phyloP scores from a whole-genome alignment of 208 protist species.

The Strigomonas culicis region DNA sequence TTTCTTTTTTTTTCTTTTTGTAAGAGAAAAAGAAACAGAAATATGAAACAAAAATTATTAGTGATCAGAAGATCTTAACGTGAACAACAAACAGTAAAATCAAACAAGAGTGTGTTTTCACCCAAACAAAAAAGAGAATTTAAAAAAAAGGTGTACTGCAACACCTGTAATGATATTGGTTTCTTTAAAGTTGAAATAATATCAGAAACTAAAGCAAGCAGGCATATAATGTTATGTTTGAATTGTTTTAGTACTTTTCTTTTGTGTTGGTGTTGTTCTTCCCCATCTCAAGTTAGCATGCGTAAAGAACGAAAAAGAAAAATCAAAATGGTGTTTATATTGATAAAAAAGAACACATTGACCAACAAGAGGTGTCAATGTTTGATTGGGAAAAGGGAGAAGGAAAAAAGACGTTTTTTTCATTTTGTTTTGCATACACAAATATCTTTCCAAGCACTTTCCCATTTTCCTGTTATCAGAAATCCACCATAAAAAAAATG shows the following conservation, averaged over 20 bases:
- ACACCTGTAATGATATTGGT: not conserved
- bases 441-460: too few relatives aligned
- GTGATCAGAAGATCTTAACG: too few relatives aligned
- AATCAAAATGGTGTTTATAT: not conserved
- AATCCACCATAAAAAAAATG: too few relatives aligned
- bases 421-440: too few relatives aligned
- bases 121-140: not conserved
- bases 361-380: not conserved
- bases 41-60: not conserved
- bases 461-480: too few relatives aligned
- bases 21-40: not conserved
- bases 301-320: not conserved
- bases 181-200: too few relatives aligned
- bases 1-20: constrained; percentile 1
- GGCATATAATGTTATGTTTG: not conserved
- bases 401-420: not conserved
- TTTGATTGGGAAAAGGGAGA: not conserved
- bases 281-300: not conserved
- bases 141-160: constrained; percentile 1
- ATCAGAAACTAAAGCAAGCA: not conserved
- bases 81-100: too few relatives aligned
- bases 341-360: not conserved
- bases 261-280: not conserved
- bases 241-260: not conserved
- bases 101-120: too few relatives aligned